Evolutionary conservation across 768 basidiomycete genomes (phyloP).

Genomic region (Chalciporus chontae): DNA sequence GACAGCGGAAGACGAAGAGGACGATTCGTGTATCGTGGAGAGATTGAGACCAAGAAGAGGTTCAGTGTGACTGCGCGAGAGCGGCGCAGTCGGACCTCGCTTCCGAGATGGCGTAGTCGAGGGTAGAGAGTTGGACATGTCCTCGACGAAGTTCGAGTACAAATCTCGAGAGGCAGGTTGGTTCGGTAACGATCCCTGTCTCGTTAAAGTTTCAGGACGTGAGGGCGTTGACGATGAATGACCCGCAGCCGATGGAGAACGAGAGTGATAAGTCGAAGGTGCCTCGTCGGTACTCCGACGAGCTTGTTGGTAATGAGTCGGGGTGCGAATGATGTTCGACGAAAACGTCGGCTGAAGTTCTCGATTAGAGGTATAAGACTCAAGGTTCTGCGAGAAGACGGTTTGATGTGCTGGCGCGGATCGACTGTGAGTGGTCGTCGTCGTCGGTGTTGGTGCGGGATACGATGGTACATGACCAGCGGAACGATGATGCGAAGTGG

Average conservation of each 20-base stretch:
- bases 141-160: constrained; percentile 26
- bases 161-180: constrained; percentile 17
- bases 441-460: constrained; percentile 28
- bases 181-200: constrained; percentile 27
- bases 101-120: constrained; percentile 17
- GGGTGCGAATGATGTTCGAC: constrained; percentile 64
- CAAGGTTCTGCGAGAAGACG: constrained; percentile 27
- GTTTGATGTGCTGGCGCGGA: constrained; percentile 12
- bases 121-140: constrained; percentile 19
- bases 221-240: constrained; percentile 12
- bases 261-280: constrained; percentile 16
- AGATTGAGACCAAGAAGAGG: constrained; percentile 21
- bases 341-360: constrained; percentile 69
- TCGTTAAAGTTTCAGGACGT: constrained; percentile 20
- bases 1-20: constrained; percentile 15
- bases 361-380: constrained; percentile 47
- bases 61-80: constrained; percentile 30
- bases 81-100: constrained; percentile 8
- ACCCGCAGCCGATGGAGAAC: constrained; percentile 20
- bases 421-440: constrained; percentile 4
- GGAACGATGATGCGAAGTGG: constrained; percentile 16
- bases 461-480: constrained; percentile 20
- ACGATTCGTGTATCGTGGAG: constrained; percentile 27
- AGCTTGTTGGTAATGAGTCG: constrained; percentile 48
- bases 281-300: constrained; percentile 28